Base-by-base conservation (phyloP, 176 grass and related monocot genomes). In the Cenchrus fungigraminus region DNA sequence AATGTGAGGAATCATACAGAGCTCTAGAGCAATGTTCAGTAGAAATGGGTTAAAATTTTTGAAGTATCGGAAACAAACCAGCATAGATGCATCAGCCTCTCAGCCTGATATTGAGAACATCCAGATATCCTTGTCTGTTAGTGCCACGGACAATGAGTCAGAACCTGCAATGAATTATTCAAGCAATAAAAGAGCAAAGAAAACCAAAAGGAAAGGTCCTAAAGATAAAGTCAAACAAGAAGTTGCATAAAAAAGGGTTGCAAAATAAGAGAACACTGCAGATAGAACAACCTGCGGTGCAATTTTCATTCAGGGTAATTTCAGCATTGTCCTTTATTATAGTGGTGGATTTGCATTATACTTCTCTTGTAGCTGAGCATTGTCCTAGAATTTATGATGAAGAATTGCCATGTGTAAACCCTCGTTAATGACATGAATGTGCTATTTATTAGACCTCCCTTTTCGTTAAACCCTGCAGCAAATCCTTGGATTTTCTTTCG, bases 31-130 rank as follows among this genome's bases (percentile, higher is more conserved):
- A 90, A 52, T 84, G 74, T 31, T 95, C 77, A 44, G 79, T 83
- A 60, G 83, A 92, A 64, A 70, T 95, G 40, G 54, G 78, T 25
- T 7, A 75, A 83, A 16, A 90, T 92, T 67, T 76, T 95, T 25
- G 85, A 92, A 87, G 82, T 77, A 65, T 20, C 77, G 83, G 65
- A 91, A 91, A 78, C 88, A 92, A 87, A 92, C 88, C 5, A 86
- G 85, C 50, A 82, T 89, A 43, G 71, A 86, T 56, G 42, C 90
- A 29, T 85, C 83, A 46, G 77, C 64, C 5, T 34, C 71, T 9
- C 75, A 86, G 22, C 55, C 79, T 62, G 83, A 74, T 90, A 71
- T 86, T 79, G 74, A 92, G 82, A 70, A 86, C 65, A 44, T 64
- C 73, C 69, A 83, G 42, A 53, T 92, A 86, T 88, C 85, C 55